These are phyloP conservation scores for Malus hybrid DNA, from an alignment of 331 rosid species.

Conservation along the genomic window DNA sequence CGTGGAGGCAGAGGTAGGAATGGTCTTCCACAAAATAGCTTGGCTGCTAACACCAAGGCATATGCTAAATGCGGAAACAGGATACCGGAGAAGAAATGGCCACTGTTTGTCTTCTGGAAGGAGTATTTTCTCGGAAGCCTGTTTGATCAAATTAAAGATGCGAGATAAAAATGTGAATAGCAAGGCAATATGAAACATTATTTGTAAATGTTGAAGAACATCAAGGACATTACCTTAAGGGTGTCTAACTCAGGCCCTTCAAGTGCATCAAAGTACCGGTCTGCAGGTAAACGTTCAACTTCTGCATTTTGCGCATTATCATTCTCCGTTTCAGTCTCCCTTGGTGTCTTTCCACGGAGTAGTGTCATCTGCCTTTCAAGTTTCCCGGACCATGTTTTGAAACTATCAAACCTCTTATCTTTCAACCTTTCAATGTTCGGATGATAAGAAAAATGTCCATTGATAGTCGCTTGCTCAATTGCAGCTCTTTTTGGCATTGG, in stretches of 20 bases:
- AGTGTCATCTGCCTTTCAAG: constrained; percentile 58
- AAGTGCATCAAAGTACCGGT: constrained; percentile 82
- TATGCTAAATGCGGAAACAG: constrained; percentile 67
- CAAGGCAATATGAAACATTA: neutral
- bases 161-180: neutral
- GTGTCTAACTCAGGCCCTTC: constrained; percentile 78
- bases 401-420: constrained; percentile 72
- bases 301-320: constrained; percentile 11
- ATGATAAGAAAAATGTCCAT: constrained; percentile 1
- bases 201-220: neutral
- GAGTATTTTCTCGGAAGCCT: constrained; percentile 78
- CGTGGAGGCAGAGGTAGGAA: constrained; percentile 63
- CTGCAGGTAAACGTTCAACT: constrained; percentile 41
- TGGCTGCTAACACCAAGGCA: constrained; percentile 94
- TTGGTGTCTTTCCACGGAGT: constrained; percentile 48
- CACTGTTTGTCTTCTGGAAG: constrained; percentile 70
- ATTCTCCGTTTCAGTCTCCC: constrained; percentile 11
- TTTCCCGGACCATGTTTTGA: constrained; percentile 73
- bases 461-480: constrained; percentile 3
- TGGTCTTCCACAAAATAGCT: constrained; percentile 80
- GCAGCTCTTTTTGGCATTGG: constrained; percentile 42
- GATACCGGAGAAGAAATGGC: constrained; percentile 90
- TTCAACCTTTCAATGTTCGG: constrained; percentile 29
- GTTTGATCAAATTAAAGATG: constrained; percentile 1
- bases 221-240: constrained; percentile 15